Conservation (phyloP, 148 eudicot genomes). For the Bassia scoparia region DNA sequence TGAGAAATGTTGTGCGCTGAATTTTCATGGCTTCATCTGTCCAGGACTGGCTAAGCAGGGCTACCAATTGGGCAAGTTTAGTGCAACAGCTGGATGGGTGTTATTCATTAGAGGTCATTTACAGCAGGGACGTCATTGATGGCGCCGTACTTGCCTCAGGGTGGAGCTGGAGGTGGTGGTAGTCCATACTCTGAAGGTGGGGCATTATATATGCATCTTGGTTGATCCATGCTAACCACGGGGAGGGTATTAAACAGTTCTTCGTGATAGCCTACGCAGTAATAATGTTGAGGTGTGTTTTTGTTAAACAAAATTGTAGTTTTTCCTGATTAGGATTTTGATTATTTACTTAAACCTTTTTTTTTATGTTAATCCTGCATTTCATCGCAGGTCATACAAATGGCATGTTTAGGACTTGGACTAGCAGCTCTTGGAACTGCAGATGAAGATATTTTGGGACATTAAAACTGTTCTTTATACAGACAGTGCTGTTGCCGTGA, state of each 20-base stretch:
- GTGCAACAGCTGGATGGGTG: conserved; percentile 99
- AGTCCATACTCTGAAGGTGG: conserved; percentile 99
- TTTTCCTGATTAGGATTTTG: background rate
- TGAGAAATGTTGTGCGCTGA: conserved; percentile 3
- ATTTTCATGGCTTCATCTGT: conserved; percentile 12
- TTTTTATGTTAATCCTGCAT: background rate
- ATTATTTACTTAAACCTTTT: background rate
- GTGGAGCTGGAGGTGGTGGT: conserved; percentile 88
- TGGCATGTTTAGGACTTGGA: conserved; percentile 95
- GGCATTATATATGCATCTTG: conserved; percentile 93
- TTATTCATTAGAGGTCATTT: conserved; percentile 91
- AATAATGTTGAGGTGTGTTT: conserved; percentile 79
- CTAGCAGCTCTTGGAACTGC: conserved; percentile 97
- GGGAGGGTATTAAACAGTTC: conserved; percentile 93
- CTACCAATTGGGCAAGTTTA: conserved; percentile 98
- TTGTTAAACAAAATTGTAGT: background rate
- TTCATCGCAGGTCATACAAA: conserved; percentile 85
- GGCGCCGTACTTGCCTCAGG: conserved; percentile 99
- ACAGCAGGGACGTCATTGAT: conserved; percentile 90
- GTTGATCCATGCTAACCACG: conserved; percentile 96
- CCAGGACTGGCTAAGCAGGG: conserved; percentile 99
- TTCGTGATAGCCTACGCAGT: conserved; percentile 82
- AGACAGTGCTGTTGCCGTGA: conserved; percentile 92
- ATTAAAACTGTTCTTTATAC: conserved; percentile 84
- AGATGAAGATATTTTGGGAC: conserved; percentile 87